Evolutionary conservation across 208 protist species (phyloP).

Genomic region (Leishmania amazonensis): DNA sequence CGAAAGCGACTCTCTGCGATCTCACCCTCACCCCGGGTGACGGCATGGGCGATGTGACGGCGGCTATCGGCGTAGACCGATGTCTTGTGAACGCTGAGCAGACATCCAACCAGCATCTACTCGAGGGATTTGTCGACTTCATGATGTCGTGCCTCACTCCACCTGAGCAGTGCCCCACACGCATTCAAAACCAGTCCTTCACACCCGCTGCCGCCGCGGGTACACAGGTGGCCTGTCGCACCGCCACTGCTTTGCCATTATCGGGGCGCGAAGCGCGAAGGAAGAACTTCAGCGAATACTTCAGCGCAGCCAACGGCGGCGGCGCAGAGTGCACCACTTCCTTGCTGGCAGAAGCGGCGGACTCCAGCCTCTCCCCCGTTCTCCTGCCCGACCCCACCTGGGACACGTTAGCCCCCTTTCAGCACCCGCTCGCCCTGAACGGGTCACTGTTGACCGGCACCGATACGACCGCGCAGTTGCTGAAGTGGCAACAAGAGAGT

Average conservation of each 20-base stretch:
- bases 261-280: background rate
- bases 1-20: conserved; percentile 69
- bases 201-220: background rate
- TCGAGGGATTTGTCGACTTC: conserved; percentile 61
- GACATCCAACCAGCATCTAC: conserved; percentile 58
- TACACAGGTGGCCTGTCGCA: background rate
- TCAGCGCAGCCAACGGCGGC: conserved; percentile 11
- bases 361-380: background rate
- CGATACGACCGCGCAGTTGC: conserved; percentile 14
- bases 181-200: background rate
- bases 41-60: conserved; percentile 15
- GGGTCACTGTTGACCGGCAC: conserved; percentile 40
- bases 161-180: background rate
- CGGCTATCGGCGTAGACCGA: conserved; percentile 40
- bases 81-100: conserved; percentile 76
- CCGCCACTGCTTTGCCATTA: background rate
- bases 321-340: background rate
- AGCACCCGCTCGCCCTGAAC: conserved; percentile 31
- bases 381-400: conserved; percentile 19
- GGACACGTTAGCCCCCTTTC: conserved; percentile 29
- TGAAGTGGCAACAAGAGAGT: conserved; percentile 13
- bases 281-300: conserved; percentile 8
- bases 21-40: conserved; percentile 39
- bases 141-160: conserved; percentile 24
- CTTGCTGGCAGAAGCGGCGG: background rate